Evolutionary conservation across 495 filamentous ascomycete species (phyloP), one percentile per base, ranked within the genome.

Genomic region (Astrocystis sublimbata): DNA sequence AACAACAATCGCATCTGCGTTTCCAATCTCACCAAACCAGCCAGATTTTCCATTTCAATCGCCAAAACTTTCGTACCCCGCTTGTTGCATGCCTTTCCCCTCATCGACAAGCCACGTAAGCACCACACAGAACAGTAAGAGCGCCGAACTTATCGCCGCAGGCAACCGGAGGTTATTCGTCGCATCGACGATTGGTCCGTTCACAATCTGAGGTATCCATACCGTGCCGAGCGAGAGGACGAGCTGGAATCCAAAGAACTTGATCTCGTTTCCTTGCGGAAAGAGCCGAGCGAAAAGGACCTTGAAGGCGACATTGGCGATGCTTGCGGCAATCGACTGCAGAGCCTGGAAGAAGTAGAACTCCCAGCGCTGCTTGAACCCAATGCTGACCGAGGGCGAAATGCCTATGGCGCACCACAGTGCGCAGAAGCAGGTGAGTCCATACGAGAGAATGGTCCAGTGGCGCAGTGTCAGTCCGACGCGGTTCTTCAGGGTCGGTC

Each of bases 171-270:
- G 47, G 28, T 51, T 35, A 21, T 51, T 33, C n/a, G 47, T 51
- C 28, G 47, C 47, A 33, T 51, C 47, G 47, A 51, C 47, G 30
- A 51, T 13, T n/a, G 47, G 47, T 2, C 47, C 47, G 30, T 51
- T 51, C 5, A 51, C 47, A 13, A 51, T 33, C 10, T 51, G 47
- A 33, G 47, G 47, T 6, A 51, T 51, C 47, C 47, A 51, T 4
- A 51, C 30, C 15, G 47, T 51, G 12, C 47, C 47, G 47, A 51
- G 47, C n/a, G 47, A 51, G 28, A 51, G 47, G 7, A 51, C 47
- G 3, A 51, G 47, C 47, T 51, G 30, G 10, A 33, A 31, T 6
- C 47, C 47, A 9, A 51, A 51, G 47, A 51, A 51, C n/a, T 33
- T 26, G 28, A 51, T 33, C 47, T 51, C 47, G 15, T 33, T 33